phyloP scores from a whole-genome alignment of 495 filamentous ascomycete species.

The Cryomyces minteri region DNA sequence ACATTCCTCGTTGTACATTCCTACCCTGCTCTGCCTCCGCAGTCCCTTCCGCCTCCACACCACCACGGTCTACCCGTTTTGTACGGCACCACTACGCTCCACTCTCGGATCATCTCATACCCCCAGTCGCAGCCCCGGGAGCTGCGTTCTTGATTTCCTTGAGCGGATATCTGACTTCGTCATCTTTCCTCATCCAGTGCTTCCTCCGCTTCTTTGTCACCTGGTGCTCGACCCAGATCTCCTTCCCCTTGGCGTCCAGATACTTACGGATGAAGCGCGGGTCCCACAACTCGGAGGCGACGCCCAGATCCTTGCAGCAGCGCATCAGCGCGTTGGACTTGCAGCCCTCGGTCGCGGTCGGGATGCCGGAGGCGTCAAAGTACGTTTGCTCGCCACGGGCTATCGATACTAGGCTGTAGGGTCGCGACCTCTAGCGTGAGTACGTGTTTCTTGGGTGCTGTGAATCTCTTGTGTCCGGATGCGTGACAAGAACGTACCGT shows the following conservation, averaged over 20 bases:
- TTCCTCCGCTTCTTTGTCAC: conserved; percentile 73
- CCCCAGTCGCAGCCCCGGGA: no score
- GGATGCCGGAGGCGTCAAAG: conserved; percentile 79
- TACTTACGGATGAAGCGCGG: conserved; percentile 70
- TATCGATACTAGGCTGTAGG: conserved; percentile 73
- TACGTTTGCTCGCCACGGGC: conserved; percentile 92
- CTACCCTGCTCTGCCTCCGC: no score
- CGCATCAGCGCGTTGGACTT: conserved; percentile 94
- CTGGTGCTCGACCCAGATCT: conserved; percentile 69
- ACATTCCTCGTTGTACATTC: no score
- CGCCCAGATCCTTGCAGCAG: conserved; percentile 93
- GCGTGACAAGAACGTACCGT: conserved; percentile 36
- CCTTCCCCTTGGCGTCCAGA: conserved; percentile 47
- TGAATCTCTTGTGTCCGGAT: not conserved
- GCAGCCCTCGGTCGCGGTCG: conserved; percentile 93
- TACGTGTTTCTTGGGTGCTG: not conserved
- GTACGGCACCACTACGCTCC: no score
- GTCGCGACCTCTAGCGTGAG: conserved; percentile 21
- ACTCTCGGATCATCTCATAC: no score
- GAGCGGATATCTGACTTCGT: conserved; percentile 58
- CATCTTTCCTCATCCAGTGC: conserved; percentile 76
- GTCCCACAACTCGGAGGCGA: conserved; percentile 94
- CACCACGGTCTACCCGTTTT: no score
- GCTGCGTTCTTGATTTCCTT: conserved; percentile 32
- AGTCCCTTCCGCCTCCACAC: no score